These are phyloP conservation scores for Globisporangium megalacanthum DNA, from an alignment of 352 stramenopile species.

Conservation along the genomic window DNA sequence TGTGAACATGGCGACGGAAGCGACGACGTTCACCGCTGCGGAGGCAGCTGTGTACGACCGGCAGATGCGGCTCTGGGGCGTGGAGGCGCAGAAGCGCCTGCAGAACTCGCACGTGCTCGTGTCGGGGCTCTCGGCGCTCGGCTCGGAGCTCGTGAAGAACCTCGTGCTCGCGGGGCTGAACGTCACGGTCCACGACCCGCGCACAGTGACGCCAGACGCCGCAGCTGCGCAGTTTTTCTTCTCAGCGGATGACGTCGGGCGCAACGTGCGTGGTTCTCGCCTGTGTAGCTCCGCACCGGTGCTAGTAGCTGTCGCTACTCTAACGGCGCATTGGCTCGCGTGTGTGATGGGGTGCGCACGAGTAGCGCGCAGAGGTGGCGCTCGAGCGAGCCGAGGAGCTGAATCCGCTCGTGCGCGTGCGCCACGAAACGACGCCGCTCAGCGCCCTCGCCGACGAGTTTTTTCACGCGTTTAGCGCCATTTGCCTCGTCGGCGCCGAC, in stretches of 20 bases:
- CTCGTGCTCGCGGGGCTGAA: slow-evolving; percentile 94
- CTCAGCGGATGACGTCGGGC: slow-evolving; percentile 49
- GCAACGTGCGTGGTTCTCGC: slow-evolving; percentile 41
- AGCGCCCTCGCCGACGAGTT: slow-evolving; percentile 53
- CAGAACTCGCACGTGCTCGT: slow-evolving; percentile 88
- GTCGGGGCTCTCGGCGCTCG: slow-evolving; percentile 74
- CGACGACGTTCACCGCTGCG: slow-evolving; percentile 58
- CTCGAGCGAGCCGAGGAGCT: slow-evolving; percentile 89
- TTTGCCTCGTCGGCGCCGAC: slow-evolving; percentile 60
- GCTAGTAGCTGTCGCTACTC: neutral
- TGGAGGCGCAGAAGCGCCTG: slow-evolving; percentile 93
- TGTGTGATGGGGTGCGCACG: neutral
- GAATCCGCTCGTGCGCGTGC: slow-evolving; percentile 90
- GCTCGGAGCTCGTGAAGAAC: slow-evolving; percentile 96
- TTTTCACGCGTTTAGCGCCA: slow-evolving; percentile 85
- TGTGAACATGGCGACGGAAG: neutral
- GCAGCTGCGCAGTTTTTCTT: slow-evolving; percentile 87
- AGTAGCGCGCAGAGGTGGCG: slow-evolving; percentile 68
- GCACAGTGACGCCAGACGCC: slow-evolving; percentile 31
- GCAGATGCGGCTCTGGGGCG: slow-evolving; percentile 98
- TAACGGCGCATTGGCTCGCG: no score
- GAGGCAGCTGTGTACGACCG: slow-evolving; percentile 97
- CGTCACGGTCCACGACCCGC: slow-evolving; percentile 90
- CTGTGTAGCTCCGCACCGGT: neutral
- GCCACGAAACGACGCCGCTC: slow-evolving; percentile 63